phyloP scores from a whole-genome alignment of 495 filamentous ascomycete genomes.

The Glutinoglossum americanum region DNA sequence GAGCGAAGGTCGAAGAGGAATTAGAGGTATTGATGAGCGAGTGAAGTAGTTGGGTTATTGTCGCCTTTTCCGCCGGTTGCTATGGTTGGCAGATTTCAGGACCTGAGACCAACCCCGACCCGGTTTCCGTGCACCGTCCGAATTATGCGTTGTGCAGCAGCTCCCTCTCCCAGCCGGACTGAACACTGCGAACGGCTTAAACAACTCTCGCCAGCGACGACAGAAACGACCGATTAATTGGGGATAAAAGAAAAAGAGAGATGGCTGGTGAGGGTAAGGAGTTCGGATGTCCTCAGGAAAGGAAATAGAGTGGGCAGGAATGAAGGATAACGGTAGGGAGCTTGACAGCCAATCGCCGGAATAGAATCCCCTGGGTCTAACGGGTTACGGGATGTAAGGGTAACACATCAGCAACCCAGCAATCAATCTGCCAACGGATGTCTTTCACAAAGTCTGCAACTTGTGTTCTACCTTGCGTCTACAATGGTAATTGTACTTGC shows the following conservation, averaged over 20 bases:
- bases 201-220: background rate
- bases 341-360: background rate
- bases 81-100: background rate
- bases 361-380: background rate
- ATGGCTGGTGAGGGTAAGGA: background rate
- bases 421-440: background rate
- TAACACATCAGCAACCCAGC: background rate
- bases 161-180: background rate
- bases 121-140: background rate
- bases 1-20: background rate
- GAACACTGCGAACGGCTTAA: background rate
- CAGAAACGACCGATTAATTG: background rate
- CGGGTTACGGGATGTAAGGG: background rate
- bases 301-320: background rate
- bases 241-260: background rate
- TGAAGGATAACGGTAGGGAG: background rate
- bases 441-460: too few species aligned
- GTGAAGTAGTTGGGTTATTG: background rate
- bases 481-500: too few species aligned
- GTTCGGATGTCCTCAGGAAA: background rate
- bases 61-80: background rate
- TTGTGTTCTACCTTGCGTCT: too few species aligned
- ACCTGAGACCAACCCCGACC: background rate
- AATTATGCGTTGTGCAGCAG: background rate
- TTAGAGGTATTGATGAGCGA: background rate